A percentile compares a stretch with the other conserved stretches of the same genome.
These are phyloP conservation scores for Daldinia caldariorum DNA, from an alignment of 495 filamentous ascomycete genomes.

Conservation along the genomic window DNA sequence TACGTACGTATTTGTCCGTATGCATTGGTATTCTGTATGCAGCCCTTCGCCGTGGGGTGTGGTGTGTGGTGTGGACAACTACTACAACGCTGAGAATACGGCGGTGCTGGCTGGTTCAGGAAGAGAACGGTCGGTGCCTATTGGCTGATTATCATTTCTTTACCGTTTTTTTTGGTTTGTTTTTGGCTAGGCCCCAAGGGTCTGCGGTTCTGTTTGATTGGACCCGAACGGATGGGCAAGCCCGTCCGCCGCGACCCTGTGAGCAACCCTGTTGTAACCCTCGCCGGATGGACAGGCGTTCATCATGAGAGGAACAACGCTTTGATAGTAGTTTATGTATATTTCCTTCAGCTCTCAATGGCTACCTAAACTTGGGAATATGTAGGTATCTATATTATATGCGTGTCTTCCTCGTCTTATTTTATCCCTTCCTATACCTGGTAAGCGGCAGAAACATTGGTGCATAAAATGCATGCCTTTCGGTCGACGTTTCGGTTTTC, in stretches of 20 bases:
- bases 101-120: background rate
- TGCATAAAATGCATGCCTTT: constrained; percentile 1
- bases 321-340: background rate
- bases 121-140: constrained; percentile 14
- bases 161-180: no score
- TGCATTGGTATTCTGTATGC: constrained; percentile 5
- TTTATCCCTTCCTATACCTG: background rate
- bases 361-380: background rate
- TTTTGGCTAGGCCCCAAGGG: constrained; percentile 5
- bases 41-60: constrained; percentile 16
- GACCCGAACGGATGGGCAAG: constrained; percentile 28
- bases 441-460: constrained; percentile 1
- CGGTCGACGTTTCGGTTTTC: background rate
- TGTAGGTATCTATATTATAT: no score
- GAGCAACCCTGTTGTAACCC: background rate
- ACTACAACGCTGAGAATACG: constrained; percentile 25
- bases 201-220: constrained; percentile 21
- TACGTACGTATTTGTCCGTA: constrained; percentile 1
- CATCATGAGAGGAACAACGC: constrained; percentile 2
- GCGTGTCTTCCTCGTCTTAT: constrained; percentile 2
- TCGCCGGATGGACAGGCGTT: background rate
- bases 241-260: constrained; percentile 16
- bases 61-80: no score
- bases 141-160: constrained; percentile 3
- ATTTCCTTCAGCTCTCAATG: background rate